phyloP scores from a whole-genome alignment of 257 asterid species.

The Solanum rostratum region DNA sequence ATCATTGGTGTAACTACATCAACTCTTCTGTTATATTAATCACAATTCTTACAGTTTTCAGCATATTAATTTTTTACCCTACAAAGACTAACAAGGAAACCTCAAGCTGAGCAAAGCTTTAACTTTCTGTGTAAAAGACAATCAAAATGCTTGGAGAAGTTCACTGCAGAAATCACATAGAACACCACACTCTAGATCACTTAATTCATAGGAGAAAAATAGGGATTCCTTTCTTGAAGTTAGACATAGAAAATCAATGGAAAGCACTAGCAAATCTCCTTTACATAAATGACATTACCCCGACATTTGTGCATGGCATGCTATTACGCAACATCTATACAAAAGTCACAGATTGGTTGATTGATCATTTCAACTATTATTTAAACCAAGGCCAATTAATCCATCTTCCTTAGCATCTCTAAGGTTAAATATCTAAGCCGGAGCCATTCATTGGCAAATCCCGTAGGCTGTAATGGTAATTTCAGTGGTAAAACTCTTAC shows the following conservation, averaged over 20 bases:
- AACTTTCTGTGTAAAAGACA: background rate
- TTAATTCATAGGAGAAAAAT: background rate
- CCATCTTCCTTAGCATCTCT: background rate
- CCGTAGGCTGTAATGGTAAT: background rate
- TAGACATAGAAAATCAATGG: background rate
- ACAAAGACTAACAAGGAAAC: background rate
- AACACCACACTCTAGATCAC: background rate
- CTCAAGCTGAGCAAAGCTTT: background rate
- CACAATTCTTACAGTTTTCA: background rate
- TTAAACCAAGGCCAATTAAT: background rate
- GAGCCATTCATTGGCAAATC: background rate
- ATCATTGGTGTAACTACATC: background rate
- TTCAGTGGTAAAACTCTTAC: background rate
- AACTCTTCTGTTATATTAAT: background rate
- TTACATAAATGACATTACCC: background rate
- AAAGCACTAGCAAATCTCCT: background rate
- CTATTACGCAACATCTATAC: background rate
- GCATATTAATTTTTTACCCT: background rate
- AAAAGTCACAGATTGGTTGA: background rate
- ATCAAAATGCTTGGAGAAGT: background rate
- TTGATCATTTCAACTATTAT: background rate
- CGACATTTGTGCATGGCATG: background rate
- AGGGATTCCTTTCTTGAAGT: background rate
- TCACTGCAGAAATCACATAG: background rate
- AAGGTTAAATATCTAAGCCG: background rate